phyloP scores from a whole-genome alignment of 164 flowering plant species.

The Litsea cubeba region DNA sequence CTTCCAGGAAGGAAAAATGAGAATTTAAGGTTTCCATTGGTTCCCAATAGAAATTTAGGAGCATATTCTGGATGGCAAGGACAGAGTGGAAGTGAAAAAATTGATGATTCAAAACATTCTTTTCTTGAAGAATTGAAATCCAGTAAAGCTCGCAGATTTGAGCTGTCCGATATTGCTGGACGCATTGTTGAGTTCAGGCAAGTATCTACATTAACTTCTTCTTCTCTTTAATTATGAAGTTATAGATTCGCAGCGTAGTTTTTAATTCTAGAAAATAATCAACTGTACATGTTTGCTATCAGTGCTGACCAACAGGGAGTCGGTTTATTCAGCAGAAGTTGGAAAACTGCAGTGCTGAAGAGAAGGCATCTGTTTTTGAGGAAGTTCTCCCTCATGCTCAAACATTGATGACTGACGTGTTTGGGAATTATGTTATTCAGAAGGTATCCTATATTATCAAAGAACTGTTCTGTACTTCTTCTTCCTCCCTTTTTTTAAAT shows the following conservation, averaged over 20 bases:
- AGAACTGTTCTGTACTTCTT: not conserved
- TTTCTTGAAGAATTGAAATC: slow-evolving; percentile 83
- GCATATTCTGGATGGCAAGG: slow-evolving; percentile 62
- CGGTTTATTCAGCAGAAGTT: slow-evolving; percentile 92
- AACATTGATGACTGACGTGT: slow-evolving; percentile 77
- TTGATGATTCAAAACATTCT: slow-evolving; percentile 49
- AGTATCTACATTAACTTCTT: not conserved
- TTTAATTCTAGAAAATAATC: not conserved
- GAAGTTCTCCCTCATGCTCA: slow-evolving; percentile 83
- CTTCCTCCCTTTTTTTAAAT: not conserved
- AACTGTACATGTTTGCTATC: slow-evolving; percentile 18
- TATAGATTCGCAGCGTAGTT: slow-evolving; percentile 1
- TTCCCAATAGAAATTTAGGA: slow-evolving; percentile 41
- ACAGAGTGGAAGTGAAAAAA: slow-evolving; percentile 40
- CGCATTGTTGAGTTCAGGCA: slow-evolving; percentile 86
- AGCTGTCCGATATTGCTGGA: slow-evolving; percentile 73
- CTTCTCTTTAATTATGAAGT: slow-evolving; percentile 5
- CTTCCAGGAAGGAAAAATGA: slow-evolving; percentile 48
- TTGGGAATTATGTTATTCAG: slow-evolving; percentile 92
- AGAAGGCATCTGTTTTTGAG: slow-evolving; percentile 68
- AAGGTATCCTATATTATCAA: slow-evolving; percentile 40
- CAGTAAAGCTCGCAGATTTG: slow-evolving; percentile 51
- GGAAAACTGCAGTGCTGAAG: slow-evolving; percentile 60
- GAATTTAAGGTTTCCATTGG: slow-evolving; percentile 34
- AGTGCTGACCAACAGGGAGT: slow-evolving; percentile 95